A percentile compares a stretch with the other conserved stretches of the same genome.
Evolutionary conservation across 192 early-diverging fungal species (phyloP).

Genomic region (Entophlyctis luteolus): DNA sequence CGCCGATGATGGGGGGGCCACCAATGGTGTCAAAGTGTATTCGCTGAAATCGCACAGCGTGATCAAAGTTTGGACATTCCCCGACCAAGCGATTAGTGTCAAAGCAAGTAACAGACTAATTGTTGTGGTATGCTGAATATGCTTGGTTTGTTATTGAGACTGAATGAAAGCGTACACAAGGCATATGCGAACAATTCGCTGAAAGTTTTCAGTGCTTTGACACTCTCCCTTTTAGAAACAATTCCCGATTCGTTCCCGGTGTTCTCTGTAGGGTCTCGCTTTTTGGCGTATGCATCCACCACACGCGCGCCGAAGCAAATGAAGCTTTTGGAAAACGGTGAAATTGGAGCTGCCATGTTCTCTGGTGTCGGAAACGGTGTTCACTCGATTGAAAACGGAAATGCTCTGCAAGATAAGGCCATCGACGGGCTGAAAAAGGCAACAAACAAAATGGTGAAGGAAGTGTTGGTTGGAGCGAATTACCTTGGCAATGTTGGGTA

Average conservation of each 20-base stretch:
- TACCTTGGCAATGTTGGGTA: conserved; percentile 66
- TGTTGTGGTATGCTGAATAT: conserved; percentile 55
- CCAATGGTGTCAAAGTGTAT: conserved; percentile 46
- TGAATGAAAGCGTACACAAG: not conserved
- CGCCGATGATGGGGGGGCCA: conserved; percentile 37
- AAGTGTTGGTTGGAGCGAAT: conserved; percentile 73
- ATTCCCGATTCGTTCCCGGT: conserved; percentile 57
- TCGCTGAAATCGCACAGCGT: conserved; percentile 54
- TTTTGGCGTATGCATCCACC: conserved; percentile 69
- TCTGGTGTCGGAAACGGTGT: not conserved
- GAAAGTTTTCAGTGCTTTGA: conserved; percentile 48
- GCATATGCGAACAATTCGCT: conserved; percentile 26
- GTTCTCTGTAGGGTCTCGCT: conserved; percentile 62
- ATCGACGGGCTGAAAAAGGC: conserved; percentile 41
- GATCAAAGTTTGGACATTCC: conserved; percentile 46
- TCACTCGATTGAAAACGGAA: not conserved
- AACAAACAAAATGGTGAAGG: conserved; percentile 74
- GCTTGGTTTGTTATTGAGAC: not conserved
- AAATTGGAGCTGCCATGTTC: not conserved
- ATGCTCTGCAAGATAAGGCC: not conserved
- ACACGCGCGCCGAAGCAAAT: conserved; percentile 26
- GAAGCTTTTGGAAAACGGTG: not conserved
- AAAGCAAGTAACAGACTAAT: conserved; percentile 57
- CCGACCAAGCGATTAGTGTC: conserved; percentile 42
- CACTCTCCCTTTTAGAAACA: conserved; percentile 35